Base-by-base conservation (phyloP, 257 asterid genomes). In the Catharanthus roseus region DNA sequence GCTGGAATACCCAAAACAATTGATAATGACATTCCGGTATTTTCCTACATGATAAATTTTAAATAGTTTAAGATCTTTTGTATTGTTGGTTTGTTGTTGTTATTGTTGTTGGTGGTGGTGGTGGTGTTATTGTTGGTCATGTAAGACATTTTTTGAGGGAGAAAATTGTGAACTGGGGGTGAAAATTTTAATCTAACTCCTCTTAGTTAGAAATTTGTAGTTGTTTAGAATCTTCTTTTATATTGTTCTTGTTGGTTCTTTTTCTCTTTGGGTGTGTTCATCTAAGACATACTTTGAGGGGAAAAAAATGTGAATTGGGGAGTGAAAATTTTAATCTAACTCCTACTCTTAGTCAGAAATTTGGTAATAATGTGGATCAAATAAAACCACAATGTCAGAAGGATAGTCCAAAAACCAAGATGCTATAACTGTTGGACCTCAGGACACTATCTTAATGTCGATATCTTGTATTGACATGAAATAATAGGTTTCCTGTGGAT, bases 21-120 rank as follows among this genome's bases (percentile, higher is more conserved):
- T 79, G 98, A 93, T 81, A 93, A 93, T 79, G 98, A 90, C 83
- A 88, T 93, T 77, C 96, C 95, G 86, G 98, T 93, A 88, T n/a
- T 73, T 71, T 7, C 72, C 79, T 10, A 54, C 24, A 69, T 34
- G 57, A 19, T 33, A 33, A 33, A 29, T 29, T n/a, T 19, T 42
- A 38, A 60, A 15, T 31, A 31, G 24, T 58, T 31, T 60, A 60
- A 60, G 42, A 60, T 16, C 18, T n/a, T n/a, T n/a, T n/a, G n/a
- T n/a, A n/a, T n/a, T n/a, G n/a, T n/a, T n/a, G n/a, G n/a, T n/a
- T n/a, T n/a, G n/a, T n/a, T n/a, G n/a, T n/a, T n/a, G n/a, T n/a
- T n/a, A n/a, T n/a, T n/a, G n/a, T n/a, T n/a, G n/a, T n/a, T n/a
- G n/a, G n/a, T n/a, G n/a, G n/a, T n/a, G n/a, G n/a, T n/a, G n/a